Evolutionary conservation across 495 filamentous ascomycete species (phyloP).

Genomic region (Hyaloscypha hepaticicola): DNA sequence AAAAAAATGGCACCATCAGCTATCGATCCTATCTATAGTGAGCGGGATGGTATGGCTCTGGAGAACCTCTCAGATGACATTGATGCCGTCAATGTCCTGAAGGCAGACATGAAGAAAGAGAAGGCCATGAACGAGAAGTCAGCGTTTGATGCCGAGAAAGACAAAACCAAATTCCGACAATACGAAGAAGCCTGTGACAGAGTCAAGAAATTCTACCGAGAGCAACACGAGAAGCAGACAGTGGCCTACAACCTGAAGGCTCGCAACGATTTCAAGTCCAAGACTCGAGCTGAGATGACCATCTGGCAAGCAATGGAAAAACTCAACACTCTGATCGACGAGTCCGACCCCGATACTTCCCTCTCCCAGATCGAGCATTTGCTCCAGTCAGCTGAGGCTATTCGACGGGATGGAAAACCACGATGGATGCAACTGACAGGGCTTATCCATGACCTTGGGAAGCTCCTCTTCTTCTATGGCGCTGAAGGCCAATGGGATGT

Average conservation of each 20-base stretch:
- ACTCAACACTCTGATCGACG: conserved; percentile 84
- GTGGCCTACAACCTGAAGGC: conserved; percentile 79
- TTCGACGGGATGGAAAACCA: conserved; percentile 84
- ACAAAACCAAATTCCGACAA: conserved; percentile 78
- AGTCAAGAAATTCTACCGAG: conserved; percentile 79
- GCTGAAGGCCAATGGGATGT: conserved; percentile 89
- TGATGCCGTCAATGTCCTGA: conserved; percentile 78
- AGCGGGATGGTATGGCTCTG: conserved; percentile 69
- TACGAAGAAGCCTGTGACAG: conserved; percentile 76
- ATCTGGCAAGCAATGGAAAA: conserved; percentile 91
- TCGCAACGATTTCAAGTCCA: conserved; percentile 66
- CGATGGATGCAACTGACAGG: conserved; percentile 90
- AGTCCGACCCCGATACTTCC: conserved; percentile 82
- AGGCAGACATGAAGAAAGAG: conserved; percentile 50
- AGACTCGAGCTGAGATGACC: conserved; percentile 70
- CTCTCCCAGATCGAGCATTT: conserved; percentile 87
- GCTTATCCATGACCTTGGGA: conserved; percentile 88
- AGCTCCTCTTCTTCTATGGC: conserved; percentile 81
- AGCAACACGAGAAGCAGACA: conserved; percentile 83
- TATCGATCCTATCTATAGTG: conserved; percentile 21
- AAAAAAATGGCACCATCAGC: conserved; percentile 33
- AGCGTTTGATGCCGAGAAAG: conserved; percentile 71
- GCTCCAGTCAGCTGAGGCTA: conserved; percentile 82
- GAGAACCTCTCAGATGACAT: conserved; percentile 78
- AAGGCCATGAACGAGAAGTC: conserved; percentile 60